Percentiles rank a stretch among this genome's conserved stretches.
These are phyloP conservation scores for Boletellus emodensis DNA, from an alignment of 768 basidiomycete species.

Conservation along the genomic window DNA sequence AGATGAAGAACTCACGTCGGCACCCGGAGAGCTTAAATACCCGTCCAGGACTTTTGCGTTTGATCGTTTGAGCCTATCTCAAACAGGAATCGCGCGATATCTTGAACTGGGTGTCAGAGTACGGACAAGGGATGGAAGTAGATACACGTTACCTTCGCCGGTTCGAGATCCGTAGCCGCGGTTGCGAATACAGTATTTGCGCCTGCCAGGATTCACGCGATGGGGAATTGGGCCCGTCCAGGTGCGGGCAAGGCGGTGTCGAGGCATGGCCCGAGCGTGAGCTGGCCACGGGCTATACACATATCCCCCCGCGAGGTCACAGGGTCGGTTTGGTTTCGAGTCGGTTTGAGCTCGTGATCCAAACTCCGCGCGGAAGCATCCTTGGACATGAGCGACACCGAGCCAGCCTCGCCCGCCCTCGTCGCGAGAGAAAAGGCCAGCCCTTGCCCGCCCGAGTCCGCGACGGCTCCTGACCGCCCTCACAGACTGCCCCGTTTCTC, in stretches of 20 bases:
- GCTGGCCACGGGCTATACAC: too few relatives aligned
- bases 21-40: background rate
- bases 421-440: slow-evolving; percentile 54
- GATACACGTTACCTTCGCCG: background rate
- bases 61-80: background rate
- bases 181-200: too few relatives aligned
- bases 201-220: too few relatives aligned
- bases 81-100: too few relatives aligned
- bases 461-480: background rate
- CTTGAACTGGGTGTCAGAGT: background rate
- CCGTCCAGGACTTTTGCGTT: background rate
- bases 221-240: too few relatives aligned
- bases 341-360: background rate
- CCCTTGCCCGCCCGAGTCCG: slow-evolving; percentile 6
- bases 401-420: slow-evolving; percentile 40
- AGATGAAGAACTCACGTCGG: background rate
- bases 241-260: too few relatives aligned
- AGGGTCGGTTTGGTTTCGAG: too few relatives aligned
- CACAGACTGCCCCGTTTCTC: slow-evolving; percentile 75
- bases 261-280: too few relatives aligned
- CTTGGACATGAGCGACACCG: slow-evolving; percentile 32
- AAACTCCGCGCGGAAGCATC: background rate
- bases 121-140: background rate
- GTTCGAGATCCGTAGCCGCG: background rate
- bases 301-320: too few relatives aligned